These are phyloP conservation scores for Aspergillus sp. DNA, from an alignment of 2,329 filamentous ascomycete species.

Conservation along the genomic window DNA sequence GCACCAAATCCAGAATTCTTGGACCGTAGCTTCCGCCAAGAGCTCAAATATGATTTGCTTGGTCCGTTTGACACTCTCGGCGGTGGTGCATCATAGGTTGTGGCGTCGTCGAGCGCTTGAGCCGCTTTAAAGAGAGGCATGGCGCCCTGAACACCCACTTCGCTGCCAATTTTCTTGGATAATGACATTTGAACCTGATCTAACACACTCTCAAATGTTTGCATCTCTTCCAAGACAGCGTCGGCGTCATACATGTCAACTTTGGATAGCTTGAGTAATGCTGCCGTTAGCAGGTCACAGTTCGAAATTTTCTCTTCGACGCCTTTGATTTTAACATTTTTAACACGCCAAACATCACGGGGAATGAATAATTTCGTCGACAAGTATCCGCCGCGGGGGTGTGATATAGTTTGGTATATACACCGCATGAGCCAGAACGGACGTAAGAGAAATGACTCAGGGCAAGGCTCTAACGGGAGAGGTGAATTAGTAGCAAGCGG, in stretches of 20 bases:
- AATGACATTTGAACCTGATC: constrained; percentile 79
- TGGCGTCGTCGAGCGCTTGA: constrained; percentile 48
- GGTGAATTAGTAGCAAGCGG: constrained; percentile 65
- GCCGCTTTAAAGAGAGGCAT: constrained; percentile 71
- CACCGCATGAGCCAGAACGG: constrained; percentile 98
- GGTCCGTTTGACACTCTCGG: constrained; percentile 59
- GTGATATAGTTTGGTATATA: constrained; percentile 86
- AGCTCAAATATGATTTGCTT: constrained; percentile 77
- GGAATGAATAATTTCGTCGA: constrained; percentile 91
- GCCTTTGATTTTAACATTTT: constrained; percentile 87
- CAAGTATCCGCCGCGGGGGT: constrained; percentile 87
- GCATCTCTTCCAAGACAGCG: constrained; percentile 90
- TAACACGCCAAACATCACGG: constrained; percentile 88
- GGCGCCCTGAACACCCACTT: constrained; percentile 80
- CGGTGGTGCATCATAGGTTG: constrained; percentile 36
- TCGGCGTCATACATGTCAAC: constrained; percentile 91
- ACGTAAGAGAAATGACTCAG: constrained; percentile 81
- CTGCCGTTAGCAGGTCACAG: constrained; percentile 87
- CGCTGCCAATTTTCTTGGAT: constrained; percentile 82
- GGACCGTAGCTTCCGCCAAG: constrained; percentile 84
- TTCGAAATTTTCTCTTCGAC: constrained; percentile 92
- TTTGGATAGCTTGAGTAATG: constrained; percentile 75
- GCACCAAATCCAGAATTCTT: constrained; percentile 75
- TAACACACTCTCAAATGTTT: constrained; percentile 77
- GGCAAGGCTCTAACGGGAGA: constrained; percentile 83